Percentiles rank a stretch among this genome's conserved stretches.
Conservation (phyloP, 192 early-diverging fungal species). For the Linnemannia schmuckeri region DNA sequence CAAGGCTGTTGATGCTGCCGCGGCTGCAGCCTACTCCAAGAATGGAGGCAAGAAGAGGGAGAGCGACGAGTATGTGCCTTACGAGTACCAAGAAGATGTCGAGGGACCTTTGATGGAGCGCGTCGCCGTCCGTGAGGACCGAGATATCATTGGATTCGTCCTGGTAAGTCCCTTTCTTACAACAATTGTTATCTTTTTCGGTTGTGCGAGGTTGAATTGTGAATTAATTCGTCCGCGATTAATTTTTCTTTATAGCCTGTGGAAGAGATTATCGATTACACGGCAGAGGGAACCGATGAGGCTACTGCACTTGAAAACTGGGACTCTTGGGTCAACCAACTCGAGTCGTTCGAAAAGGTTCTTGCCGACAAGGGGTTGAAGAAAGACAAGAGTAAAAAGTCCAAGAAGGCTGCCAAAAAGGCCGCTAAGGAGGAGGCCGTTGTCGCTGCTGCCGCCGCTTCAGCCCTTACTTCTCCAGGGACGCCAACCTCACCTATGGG, state of each 20-base stretch:
- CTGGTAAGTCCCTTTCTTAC: slow-evolving; percentile 13
- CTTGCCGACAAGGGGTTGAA: slow-evolving; percentile 45
- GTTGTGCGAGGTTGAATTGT: neutral
- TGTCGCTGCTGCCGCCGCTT: neutral
- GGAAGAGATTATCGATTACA: slow-evolving; percentile 19
- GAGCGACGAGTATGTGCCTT: slow-evolving; percentile 46
- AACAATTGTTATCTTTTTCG: neutral
- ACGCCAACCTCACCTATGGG: slow-evolving; percentile 11
- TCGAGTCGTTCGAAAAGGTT: slow-evolving; percentile 53
- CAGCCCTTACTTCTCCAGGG: neutral
- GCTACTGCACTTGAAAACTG: slow-evolving; percentile 35
- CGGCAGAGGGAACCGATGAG: slow-evolving; percentile 5
- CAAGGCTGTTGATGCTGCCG: neutral
- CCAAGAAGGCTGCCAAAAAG: slow-evolving; percentile 24
- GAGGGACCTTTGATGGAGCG: slow-evolving; percentile 52
- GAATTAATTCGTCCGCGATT: neutral
- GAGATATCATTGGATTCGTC: slow-evolving; percentile 45
- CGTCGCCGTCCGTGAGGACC: slow-evolving; percentile 35
- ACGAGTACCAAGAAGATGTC: slow-evolving; percentile 50
- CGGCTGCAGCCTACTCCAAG: neutral
- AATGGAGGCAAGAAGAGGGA: slow-evolving; percentile 23
- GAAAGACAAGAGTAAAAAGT: slow-evolving; percentile 26
- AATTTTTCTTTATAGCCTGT: slow-evolving; percentile 26
- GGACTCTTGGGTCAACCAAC: slow-evolving; percentile 57
- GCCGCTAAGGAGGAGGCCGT: slow-evolving; percentile 2